A percentile compares a stretch with the other conserved stretches of the same genome.
Evolutionary conservation across 345 rosid genomes (phyloP).

Genomic region (Erysimum cheiranthoides): DNA sequence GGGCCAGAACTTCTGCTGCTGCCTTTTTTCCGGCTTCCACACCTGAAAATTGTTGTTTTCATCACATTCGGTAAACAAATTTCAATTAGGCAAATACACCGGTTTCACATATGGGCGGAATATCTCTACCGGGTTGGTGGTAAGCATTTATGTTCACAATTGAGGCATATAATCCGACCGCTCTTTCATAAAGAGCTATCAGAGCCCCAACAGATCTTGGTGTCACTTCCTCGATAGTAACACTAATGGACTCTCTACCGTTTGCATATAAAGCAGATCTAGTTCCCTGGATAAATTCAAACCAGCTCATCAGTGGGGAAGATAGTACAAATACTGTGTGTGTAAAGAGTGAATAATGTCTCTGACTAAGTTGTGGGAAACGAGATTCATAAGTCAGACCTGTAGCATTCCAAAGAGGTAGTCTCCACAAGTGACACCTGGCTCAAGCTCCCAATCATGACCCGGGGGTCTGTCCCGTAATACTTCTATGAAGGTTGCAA

Average conservation of each 20-base stretch:
- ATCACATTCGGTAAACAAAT: conserved; percentile 15
- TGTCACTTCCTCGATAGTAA: conserved; percentile 88
- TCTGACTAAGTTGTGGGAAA: conserved; percentile 1
- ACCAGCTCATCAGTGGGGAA: conserved; percentile 24
- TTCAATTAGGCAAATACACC: neutral
- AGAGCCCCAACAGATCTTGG: conserved; percentile 93
- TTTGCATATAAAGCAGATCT: conserved; percentile 95
- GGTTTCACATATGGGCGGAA: neutral
- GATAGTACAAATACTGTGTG: conserved; percentile 10
- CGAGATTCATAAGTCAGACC: conserved; percentile 52
- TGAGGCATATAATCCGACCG: conserved; percentile 91
- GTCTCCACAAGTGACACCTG: conserved; percentile 99
- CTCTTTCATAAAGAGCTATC: conserved; percentile 94
- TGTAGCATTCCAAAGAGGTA: conserved; percentile 98
- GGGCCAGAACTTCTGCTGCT: conserved; percentile 94
- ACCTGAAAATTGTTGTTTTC: conserved; percentile 53
- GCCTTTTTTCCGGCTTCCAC: conserved; percentile 99
- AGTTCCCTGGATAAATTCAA: conserved; percentile 73
- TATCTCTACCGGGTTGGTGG: conserved; percentile 85
- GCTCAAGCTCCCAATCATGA: conserved; percentile 99
- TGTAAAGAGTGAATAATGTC: conserved; percentile 27
- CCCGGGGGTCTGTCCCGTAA: conserved; percentile 97
- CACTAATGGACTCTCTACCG: conserved; percentile 85
- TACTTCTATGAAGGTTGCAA: conserved; percentile 96
- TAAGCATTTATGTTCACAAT: conserved; percentile 91